Base-by-base conservation (phyloP, 2,329 filamentous ascomycete species). In the Paraconiothyrium sp. region DNA sequence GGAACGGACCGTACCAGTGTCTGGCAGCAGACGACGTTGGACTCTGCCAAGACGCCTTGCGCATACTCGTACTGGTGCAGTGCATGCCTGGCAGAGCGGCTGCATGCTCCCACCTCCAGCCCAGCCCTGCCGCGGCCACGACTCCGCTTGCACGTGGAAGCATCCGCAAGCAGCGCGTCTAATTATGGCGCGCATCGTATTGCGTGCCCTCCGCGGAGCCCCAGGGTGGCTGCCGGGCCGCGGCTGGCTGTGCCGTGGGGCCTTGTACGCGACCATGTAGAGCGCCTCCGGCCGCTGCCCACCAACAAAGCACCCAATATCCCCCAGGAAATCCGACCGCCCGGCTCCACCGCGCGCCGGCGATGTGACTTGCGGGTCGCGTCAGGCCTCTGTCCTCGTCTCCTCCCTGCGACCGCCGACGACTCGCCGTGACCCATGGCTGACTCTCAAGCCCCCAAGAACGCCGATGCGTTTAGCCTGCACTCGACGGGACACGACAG, bases 401-500 rank as follows among this genome's bases (percentile, higher is more conserved):
- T 56, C 34, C 32, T 24, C 34, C 35, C 34, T 22, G 50, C 50
- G 35, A 16, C 50, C 50, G 34, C 32, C 22, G 20, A 52, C 34
- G 35, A 41, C 50, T 20, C 34, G 16, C 50, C 7, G n/a, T 14
- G 20, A 52, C 35, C 41, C 59, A 64, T 64, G 60, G 60, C 64
- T n/a, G 57, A 64, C 39, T 57, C 68, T 32, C 30, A 49, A 20
- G 59, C 70, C 2, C 44, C 49, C 47, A 69, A 67, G 62, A 59
- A 66, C 11, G 46, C 55, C 49, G 61, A 66, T 51, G 49, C 58
- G 30, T 49, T 54, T 30, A 61, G 61, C 58, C 58, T 69, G 54
- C 68, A 72, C 54, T 59, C 64, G 13, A 58, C 56, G 16, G 58
- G 62, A 41, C 68, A 72, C 46, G 72, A 74, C 66, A 69, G 68